Evolutionary conservation across 345 rosid species (phyloP), one percentile per base, ranked within the genome.

Genomic region (Hibiscus tridactylites): DNA sequence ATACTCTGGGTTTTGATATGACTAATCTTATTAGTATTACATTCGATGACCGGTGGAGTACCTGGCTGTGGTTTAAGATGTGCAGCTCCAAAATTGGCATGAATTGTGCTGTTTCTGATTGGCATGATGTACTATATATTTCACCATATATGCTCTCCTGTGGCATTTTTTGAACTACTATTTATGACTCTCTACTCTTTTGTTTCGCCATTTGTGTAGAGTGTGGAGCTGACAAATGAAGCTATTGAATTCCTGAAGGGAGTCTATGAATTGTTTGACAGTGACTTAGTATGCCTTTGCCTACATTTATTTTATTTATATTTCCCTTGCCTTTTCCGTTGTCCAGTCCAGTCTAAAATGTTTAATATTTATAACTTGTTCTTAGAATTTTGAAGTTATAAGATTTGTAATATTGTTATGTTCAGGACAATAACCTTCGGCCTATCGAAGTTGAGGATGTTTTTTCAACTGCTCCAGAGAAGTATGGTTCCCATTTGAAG

Each of bases 391-490:
- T 33, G 42, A 17, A 19, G 19, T 71, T 21, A 73, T 75, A 70
- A 79, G 29, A 26, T 21, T 28, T 46, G 44, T 63, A 65, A 24
- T 76, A 58, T 73, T 81, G n/a, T 76, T 59, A 52, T 65, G 80
- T 65, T 42, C 85, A 90, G 99, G 98, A 90, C 82, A 90, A 89
- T 74, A 88, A 89, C 75, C 81, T 95, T 76, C 85, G 93, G 71
- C 85, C 94, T 37, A 54, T 62, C 39, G 99, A 95, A 82, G 81
- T 90, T 39, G 98, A 90, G 64, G 98, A 95, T 77, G 81, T 95
- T 21, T 95, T 95, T 76, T 92, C 98, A 61, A 92, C 99, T 61
- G 98, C 98, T 61, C 97, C 98, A 39, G 98, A 95, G 81, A 88
- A 88, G 98, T 90, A 82, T 60, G 19, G 21, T 70, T 68, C 28